These are phyloP conservation scores for Magnolia changhungtana DNA, from an alignment of 164 flowering plant genomes.

Conservation along the genomic window DNA sequence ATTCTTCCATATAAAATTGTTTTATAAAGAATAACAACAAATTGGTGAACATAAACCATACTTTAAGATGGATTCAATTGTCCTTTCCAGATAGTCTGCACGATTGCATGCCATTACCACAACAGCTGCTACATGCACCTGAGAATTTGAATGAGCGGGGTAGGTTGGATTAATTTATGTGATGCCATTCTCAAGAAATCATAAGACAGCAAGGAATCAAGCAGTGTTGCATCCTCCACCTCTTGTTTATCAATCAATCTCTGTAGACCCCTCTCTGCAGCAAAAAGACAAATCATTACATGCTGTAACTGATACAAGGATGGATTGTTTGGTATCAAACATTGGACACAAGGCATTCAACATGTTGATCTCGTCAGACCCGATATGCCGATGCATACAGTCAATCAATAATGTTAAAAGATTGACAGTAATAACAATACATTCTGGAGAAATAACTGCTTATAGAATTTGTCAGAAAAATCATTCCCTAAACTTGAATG, in stretches of 20 bases:
- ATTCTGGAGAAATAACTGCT: neutral
- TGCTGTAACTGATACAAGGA: neutral
- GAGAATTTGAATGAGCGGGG: conserved; percentile 16
- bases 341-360: neutral
- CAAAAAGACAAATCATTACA: neutral
- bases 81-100: conserved; percentile 89
- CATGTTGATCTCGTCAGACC: neutral
- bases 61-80: conserved; percentile 78
- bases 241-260: conserved; percentile 46
- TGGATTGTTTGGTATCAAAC: neutral
- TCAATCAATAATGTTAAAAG: no score
- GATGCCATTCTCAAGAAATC: neutral
- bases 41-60: conserved; percentile 24
- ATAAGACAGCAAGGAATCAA: neutral
- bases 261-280: conserved; percentile 65
- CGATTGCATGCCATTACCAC: conserved; percentile 99
- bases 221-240: conserved; percentile 32
- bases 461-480: neutral
- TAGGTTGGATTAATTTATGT: neutral
- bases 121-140: conserved; percentile 93
- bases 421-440: neutral
- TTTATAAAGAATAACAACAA: conserved; percentile 5
- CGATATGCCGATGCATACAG: neutral
- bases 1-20: neutral
- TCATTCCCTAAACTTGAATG: neutral